phyloP scores from a whole-genome alignment of 1,284 basidiomycete genomes.

The Cystobasidium pallidum region DNA sequence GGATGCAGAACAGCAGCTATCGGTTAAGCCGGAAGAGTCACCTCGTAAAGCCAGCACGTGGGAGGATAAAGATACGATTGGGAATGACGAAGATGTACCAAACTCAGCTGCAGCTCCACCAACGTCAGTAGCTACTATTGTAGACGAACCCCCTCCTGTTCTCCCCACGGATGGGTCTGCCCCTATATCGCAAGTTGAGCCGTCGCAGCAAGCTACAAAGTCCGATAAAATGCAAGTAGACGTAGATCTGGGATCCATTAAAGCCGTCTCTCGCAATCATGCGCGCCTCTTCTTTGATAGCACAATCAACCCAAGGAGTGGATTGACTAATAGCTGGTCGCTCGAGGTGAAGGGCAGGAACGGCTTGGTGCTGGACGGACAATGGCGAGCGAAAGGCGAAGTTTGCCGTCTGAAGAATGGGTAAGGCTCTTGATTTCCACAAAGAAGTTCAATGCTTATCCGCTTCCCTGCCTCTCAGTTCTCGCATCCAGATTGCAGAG shows the following conservation, averaged over 20 bases:
- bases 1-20: background rate
- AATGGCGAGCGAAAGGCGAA: slow-evolving; percentile 87
- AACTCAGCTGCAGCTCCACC: background rate
- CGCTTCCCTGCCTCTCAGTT: slow-evolving; percentile 62
- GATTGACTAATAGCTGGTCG: slow-evolving; percentile 75
- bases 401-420: slow-evolving; percentile 78
- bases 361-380: slow-evolving; percentile 95
- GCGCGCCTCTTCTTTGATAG: slow-evolving; percentile 92
- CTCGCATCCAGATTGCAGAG: slow-evolving; percentile 97
- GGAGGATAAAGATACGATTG: background rate
- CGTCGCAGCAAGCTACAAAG: background rate
- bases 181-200: background rate
- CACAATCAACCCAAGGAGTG: slow-evolving; percentile 56
- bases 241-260: slow-evolving; percentile 93
- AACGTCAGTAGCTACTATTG: background rate
- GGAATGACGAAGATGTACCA: background rate
- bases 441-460: slow-evolving; percentile 18
- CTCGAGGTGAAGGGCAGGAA: slow-evolving; percentile 91
- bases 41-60: background rate
- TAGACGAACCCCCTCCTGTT: background rate
- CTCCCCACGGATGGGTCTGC: background rate
- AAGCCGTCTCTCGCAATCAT: slow-evolving; percentile 94
- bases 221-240: slow-evolving; percentile 60
- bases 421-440: slow-evolving; percentile 60
- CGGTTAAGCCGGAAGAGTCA: slow-evolving; percentile 17